Conservation (phyloP, 1,139 yeast species). For the Scheffersomyces stambukii region DNA sequence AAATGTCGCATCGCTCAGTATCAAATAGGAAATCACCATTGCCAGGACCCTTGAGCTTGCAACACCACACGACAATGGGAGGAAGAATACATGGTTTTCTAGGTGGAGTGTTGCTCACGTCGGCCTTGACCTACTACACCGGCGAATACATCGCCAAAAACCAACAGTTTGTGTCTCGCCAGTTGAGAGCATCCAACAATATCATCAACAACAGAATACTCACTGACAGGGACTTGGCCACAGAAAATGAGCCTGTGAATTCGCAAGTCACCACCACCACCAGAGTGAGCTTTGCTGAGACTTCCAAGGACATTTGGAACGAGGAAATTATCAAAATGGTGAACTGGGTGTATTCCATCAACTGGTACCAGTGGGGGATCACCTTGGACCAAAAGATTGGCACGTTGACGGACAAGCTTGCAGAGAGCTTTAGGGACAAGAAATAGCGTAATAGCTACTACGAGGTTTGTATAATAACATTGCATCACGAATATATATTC, state of each 20-base stretch:
- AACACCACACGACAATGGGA: constrained; percentile 50
- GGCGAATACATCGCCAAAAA: constrained; percentile 53
- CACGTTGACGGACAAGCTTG: constrained; percentile 29
- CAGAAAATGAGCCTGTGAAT: constrained; percentile 34
- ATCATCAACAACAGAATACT: constrained; percentile 49
- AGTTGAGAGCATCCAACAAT: constrained; percentile 45
- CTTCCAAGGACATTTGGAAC: constrained; percentile 80
- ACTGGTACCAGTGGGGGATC: constrained; percentile 47
- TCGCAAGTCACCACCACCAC: constrained; percentile 18
- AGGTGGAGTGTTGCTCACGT: constrained; percentile 63
- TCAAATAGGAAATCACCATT: too few species aligned
- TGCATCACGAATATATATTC: too few species aligned
- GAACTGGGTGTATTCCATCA: constrained; percentile 58
- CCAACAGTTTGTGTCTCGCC: constrained; percentile 42
- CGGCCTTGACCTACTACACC: constrained; percentile 63
- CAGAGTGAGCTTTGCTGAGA: constrained; percentile 45
- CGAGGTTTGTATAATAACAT: neutral
- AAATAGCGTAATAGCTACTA: constrained; percentile 9
- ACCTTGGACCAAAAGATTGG: too few species aligned
- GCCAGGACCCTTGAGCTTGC: too few species aligned
- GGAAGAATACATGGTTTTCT: constrained; percentile 71
- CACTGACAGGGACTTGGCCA: constrained; percentile 31
- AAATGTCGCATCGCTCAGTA: too few species aligned
- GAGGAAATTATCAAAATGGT: constrained; percentile 65
- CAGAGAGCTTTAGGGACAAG: constrained; percentile 19